Evolutionary conservation across 352 stramenopile species (phyloP).

Genomic region (Pythium angustatum): DNA sequence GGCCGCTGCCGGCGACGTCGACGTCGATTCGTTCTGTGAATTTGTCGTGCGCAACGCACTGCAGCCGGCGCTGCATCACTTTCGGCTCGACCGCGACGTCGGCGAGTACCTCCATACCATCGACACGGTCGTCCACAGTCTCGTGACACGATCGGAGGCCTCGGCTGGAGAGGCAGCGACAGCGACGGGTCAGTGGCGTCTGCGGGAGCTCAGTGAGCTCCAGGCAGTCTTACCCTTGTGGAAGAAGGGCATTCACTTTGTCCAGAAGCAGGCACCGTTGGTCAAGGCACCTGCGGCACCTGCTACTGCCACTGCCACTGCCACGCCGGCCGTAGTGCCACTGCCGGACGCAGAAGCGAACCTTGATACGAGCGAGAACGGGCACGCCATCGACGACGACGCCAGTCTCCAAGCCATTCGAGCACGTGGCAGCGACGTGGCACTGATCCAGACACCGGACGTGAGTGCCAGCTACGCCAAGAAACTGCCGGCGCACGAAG

Average conservation of each 20-base stretch:
- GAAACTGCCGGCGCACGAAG: slow-evolving; percentile 33
- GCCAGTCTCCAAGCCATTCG: not conserved
- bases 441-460: not conserved
- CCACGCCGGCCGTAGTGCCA: too few species aligned
- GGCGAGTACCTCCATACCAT: slow-evolving; percentile 47
- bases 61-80: slow-evolving; percentile 56
- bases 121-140: slow-evolving; percentile 42
- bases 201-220: slow-evolving; percentile 52
- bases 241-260: slow-evolving; percentile 34
- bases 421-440: not conserved
- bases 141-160: slow-evolving; percentile 23
- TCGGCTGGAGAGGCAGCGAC: not conserved
- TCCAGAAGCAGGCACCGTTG: slow-evolving; percentile 23
- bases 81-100: slow-evolving; percentile 42
- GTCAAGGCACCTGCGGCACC: slow-evolving; percentile 14
- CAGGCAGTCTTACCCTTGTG: slow-evolving; percentile 41
- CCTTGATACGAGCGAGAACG: not conserved
- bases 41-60: slow-evolving; percentile 45
- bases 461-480: not conserved
- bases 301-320: not conserved
- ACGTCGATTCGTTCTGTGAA: slow-evolving; percentile 53
- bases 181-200: slow-evolving; percentile 12
- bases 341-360: too few species aligned
- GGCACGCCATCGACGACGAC: not conserved
- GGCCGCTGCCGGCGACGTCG: slow-evolving; percentile 33